Evolutionary conservation across 495 filamentous ascomycete species (phyloP).

Genomic region (Tuber microsphaerosporum): DNA sequence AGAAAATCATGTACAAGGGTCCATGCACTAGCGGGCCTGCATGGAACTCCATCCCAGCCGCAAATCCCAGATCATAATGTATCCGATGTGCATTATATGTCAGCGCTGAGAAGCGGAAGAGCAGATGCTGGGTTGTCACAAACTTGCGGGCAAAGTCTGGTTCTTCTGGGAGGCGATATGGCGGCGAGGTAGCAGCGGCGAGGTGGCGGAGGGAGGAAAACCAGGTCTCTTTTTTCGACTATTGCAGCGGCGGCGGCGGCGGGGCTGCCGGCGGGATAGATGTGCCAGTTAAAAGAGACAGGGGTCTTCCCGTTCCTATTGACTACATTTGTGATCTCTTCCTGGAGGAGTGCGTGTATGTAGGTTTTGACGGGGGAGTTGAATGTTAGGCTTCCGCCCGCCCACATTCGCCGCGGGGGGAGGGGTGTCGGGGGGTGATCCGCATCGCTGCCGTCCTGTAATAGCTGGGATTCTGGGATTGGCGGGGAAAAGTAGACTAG

Average conservation of each 20-base stretch:
- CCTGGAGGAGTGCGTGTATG: slow-evolving; percentile 22
- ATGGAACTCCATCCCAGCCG: slow-evolving; percentile 64
- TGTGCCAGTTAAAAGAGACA: slow-evolving; percentile 36
- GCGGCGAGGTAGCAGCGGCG: neutral
- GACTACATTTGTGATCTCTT: slow-evolving; percentile 24
- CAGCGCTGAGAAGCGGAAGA: slow-evolving; percentile 66
- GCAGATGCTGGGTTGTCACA: slow-evolving; percentile 55
- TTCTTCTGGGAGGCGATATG: slow-evolving; percentile 25
- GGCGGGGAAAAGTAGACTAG: slow-evolving; percentile 64
- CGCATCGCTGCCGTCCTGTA: slow-evolving; percentile 64
- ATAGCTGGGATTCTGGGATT: slow-evolving; percentile 50
- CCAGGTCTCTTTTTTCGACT: slow-evolving; percentile 41
- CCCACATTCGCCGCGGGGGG: slow-evolving; percentile 71
- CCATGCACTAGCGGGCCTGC: slow-evolving; percentile 74
- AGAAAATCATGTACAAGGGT: slow-evolving; percentile 67
- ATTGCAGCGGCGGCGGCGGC: slow-evolving; percentile 36
- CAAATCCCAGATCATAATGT: slow-evolving; percentile 62
- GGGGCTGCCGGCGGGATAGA: slow-evolving; percentile 13
- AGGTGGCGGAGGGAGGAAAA: slow-evolving; percentile 33
- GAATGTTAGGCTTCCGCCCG: slow-evolving; percentile 55
- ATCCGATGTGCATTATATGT: slow-evolving; percentile 70
- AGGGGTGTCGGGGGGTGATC: slow-evolving; percentile 59
- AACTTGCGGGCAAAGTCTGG: slow-evolving; percentile 58
- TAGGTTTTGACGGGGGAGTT: slow-evolving; percentile 9
- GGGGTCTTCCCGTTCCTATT: slow-evolving; percentile 25